A percentile compares a stretch with the other conserved stretches of the same genome.
Evolutionary conservation across 2,329 filamentous ascomycete species (phyloP).

Genomic region (Trichoderma sp.): DNA sequence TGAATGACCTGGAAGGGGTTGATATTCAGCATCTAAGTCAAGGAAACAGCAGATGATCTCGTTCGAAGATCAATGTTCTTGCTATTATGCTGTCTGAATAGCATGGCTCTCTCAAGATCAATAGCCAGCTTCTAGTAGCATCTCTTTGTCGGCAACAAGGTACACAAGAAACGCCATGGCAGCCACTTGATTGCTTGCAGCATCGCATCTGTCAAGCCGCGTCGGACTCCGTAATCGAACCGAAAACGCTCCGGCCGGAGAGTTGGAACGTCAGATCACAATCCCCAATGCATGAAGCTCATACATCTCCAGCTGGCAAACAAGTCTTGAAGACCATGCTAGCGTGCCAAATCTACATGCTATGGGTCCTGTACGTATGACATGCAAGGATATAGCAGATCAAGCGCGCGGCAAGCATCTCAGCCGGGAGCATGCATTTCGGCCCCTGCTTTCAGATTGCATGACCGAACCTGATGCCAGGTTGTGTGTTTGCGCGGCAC

Average conservation of each 20-base stretch:
- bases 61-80: background rate
- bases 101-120: background rate
- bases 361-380: background rate
- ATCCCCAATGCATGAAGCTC: background rate
- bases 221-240: background rate
- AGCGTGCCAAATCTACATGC: background rate
- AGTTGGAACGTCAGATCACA: background rate
- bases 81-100: background rate
- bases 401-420: background rate
- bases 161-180: background rate
- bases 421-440: background rate
- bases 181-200: background rate
- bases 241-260: background rate
- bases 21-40: background rate
- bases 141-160: background rate
- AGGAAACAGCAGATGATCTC: background rate
- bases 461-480: background rate
- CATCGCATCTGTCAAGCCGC: background rate
- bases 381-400: background rate
- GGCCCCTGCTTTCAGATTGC: background rate
- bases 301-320: background rate
- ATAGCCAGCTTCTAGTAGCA: background rate
- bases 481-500: background rate
- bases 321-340: background rate
- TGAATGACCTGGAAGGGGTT: background rate